Conservation (phyloP, 164 flowering plant species). For the Sedum album region DNA sequence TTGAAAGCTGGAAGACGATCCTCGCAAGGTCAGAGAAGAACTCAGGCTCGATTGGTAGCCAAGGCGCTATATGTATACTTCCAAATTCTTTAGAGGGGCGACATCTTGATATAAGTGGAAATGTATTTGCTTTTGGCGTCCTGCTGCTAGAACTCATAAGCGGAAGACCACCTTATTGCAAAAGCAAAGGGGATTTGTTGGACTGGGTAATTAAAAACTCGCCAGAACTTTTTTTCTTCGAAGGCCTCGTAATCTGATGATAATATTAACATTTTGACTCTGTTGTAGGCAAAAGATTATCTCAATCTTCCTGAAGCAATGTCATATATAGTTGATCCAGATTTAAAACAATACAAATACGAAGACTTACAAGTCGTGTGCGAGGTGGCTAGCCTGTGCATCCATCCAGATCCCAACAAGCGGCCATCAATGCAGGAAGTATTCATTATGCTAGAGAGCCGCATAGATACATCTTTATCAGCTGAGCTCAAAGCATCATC, state of each 20-base stretch:
- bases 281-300: slow-evolving; percentile 68
- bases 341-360: slow-evolving; percentile 50
- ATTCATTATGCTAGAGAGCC: slow-evolving; percentile 51
- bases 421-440: slow-evolving; percentile 54
- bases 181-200: slow-evolving; percentile 69
- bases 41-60: slow-evolving; percentile 42
- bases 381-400: slow-evolving; percentile 61
- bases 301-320: slow-evolving; percentile 61
- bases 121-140: slow-evolving; percentile 67
- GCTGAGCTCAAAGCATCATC: slow-evolving; percentile 66
- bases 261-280: no score
- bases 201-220: slow-evolving; percentile 96
- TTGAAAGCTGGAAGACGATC: slow-evolving; percentile 84
- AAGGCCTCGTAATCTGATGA: no score
- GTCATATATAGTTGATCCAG: slow-evolving; percentile 68
- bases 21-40: slow-evolving; percentile 71
- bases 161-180: slow-evolving; percentile 71
- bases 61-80: slow-evolving; percentile 44
- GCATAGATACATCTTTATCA: slow-evolving; percentile 49
- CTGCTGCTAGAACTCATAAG: slow-evolving; percentile 79
- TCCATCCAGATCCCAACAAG: slow-evolving; percentile 34
- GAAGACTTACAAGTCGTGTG: slow-evolving; percentile 69
- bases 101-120: slow-evolving; percentile 59
- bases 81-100: slow-evolving; percentile 60
- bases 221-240: no score